These are phyloP conservation scores for Senecio squalidus DNA, from an alignment of 140 eudicot genomes.

Conservation along the genomic window DNA sequence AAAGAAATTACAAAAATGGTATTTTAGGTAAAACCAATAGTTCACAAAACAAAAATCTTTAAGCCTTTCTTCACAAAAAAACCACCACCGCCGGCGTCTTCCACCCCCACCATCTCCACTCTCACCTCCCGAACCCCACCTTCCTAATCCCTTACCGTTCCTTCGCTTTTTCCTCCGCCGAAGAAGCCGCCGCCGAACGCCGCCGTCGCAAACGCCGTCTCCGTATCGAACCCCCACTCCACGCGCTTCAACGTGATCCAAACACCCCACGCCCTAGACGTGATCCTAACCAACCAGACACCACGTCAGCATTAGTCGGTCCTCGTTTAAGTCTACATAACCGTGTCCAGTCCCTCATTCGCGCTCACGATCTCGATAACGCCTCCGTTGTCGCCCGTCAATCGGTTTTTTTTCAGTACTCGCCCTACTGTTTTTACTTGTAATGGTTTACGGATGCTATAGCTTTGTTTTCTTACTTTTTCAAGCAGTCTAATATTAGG, in stretches of 20 bases:
- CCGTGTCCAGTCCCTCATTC: conserved; percentile 81
- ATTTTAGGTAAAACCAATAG: no score
- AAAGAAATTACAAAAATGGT: no score
- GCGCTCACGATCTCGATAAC: conserved; percentile 79
- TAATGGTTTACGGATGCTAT: conserved; percentile 68
- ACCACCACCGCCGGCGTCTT: no score
- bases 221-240: conserved; percentile 86
- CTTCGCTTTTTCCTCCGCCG: conserved; percentile 73
- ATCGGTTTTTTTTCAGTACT: conserved; percentile 47
- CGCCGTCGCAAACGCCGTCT: conserved; percentile 94
- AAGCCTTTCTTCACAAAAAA: no score
- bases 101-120: conserved; percentile 16
- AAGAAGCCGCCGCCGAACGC: conserved; percentile 97
- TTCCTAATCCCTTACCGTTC: conserved; percentile 36
- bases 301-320: conserved; percentile 73
- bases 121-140: conserved; percentile 28
- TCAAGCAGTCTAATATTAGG: no score
- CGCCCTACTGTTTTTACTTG: conserved; percentile 95
- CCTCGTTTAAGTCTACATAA: conserved; percentile 82
- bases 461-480: conserved; percentile 63
- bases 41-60: no score
- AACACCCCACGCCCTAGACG: conserved; percentile 44
- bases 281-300: conserved; percentile 65
- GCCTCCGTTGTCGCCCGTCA: conserved; percentile 74
- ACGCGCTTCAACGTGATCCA: conserved; percentile 74